Base-by-base conservation (phyloP, 345 rosid species). In the Gossypium raimondii region DNA sequence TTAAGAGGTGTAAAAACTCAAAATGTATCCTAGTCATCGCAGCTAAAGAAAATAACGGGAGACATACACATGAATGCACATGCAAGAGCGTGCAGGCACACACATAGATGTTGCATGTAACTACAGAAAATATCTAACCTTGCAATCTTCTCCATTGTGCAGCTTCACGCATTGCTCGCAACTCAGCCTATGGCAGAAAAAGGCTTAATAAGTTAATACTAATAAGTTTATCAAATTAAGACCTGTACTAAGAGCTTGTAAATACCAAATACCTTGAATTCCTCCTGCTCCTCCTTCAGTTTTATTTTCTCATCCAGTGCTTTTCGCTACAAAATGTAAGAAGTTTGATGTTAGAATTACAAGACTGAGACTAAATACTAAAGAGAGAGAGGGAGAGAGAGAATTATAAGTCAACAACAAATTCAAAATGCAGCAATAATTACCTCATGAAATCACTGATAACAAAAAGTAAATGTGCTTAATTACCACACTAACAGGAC, bases 101-200 rank as follows among this genome's bases (percentile, higher is more conserved):
- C 25, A 43, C 50, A 41, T 20, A 64, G 12, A 38, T 65, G 71
- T 11, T 16, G 7, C 3, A 10, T 1, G n/a, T 48, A 66, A 63
- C 22, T n/a, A 50, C 48, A 65, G 50, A 45, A 67, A 79, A 69
- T n/a, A 75, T 48, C 79, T 43, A 50, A 89, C 97, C 97, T 88
- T 94, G 97, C 80, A 80, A 84, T 84, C 88, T 94, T 85, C 97
- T 86, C 98, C 97, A 94, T 74, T 86, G 86, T 62, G 97, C 97
- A 82, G 95, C 97, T 81, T 92, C 98, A 60, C 87, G 89, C 97
- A 94, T 94, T 67, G 92, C 89, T 61, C 86, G 86, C 73, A 92
- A 79, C 76, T 94, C 97, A 60, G 48, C 92, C 97, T 94, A 78
- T n/a, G 73, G 20, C 57, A 56, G 25, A 73, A 78, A 34, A 70